Base-by-base conservation (phyloP, 2,329 filamentous ascomycete species). In the Drechslera avenae region DNA sequence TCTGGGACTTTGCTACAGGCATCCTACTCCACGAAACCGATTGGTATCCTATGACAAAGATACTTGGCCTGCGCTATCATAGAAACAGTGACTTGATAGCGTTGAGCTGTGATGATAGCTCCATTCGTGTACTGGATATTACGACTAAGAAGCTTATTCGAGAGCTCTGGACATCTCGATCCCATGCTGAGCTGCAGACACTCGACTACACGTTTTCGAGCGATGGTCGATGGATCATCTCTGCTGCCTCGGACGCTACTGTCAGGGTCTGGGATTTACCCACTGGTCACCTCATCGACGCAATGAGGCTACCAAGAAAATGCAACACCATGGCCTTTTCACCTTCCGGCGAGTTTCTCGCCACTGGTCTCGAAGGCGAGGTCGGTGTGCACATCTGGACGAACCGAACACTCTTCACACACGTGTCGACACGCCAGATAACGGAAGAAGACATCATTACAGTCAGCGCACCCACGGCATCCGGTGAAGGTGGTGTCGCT, bases 361-460 rank as follows among this genome's bases (percentile, higher is more conserved):
- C 94, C 3, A 94, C 92, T 3, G 88, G 91, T 0, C 86, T 91
- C 45, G 85, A 91, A 46, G 89, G 88, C 50, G 86, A 87, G 57
- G 83, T 96, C 1, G 94, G 94, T 10, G 87, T 99, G n/a, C 87
- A 90, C 61, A 84, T 99, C 39, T 99, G 94, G 93, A 97, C 90
- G 17, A 99, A 99, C 75, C 90, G 90, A 67, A 88, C 89, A 0
- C 79, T 97, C 1, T 99, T 96, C 79, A 89, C 87, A 48, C 91
- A 96, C 63, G 86, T 96, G 0, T 87, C 92, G 0, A 95, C 91
- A 1, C 82, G 88, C 16, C 90, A 94, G 63, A 89, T 99, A 51
- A 87, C 88, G 3, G 90, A 95, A 57, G 82, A 84, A 46, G 86
- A 90, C 39, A 84, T 96, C 35, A 79, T 79, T 6, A 76, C 84